phyloP scores from a whole-genome alignment of 495 filamentous ascomycete genomes.

The Acidomyces sp. region DNA sequence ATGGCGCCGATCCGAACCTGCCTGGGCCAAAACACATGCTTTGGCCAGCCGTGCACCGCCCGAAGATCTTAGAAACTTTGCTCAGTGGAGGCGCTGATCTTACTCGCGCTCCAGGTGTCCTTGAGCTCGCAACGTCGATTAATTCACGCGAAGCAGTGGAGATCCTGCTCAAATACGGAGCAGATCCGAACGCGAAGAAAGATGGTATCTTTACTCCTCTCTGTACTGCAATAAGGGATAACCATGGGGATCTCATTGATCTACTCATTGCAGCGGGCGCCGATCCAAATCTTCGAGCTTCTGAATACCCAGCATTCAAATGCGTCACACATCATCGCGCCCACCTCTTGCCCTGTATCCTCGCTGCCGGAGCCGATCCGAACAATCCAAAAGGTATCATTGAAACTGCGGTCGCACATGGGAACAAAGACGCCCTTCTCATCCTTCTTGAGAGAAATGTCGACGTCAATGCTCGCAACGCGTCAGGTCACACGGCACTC shows the following conservation, averaged over 20 bases:
- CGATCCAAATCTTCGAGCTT: constrained; percentile 39
- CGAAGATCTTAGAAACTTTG: constrained; percentile 31
- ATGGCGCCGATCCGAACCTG: constrained; percentile 35
- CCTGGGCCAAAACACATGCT: constrained; percentile 40
- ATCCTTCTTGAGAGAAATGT: constrained; percentile 38
- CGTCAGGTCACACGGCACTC: constrained; percentile 37
- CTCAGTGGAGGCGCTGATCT: constrained; percentile 34
- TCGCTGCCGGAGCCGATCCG: constrained; percentile 39
- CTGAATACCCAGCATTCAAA: constrained; percentile 44
- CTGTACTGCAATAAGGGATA: constrained; percentile 43
- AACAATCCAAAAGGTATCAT: constrained; percentile 40
- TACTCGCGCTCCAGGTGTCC: constrained; percentile 34
- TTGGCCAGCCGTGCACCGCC: constrained; percentile 34
- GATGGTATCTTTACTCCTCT: constrained; percentile 45
- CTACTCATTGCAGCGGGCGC: constrained; percentile 38
- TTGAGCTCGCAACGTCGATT: constrained; percentile 37
- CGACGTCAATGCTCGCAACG: constrained; percentile 36
- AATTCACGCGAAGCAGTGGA: constrained; percentile 38
- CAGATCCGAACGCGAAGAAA: constrained; percentile 41
- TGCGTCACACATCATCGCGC: constrained; percentile 42
- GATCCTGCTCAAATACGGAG: constrained; percentile 38
- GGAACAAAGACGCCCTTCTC: constrained; percentile 35
- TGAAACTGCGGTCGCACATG: constrained; percentile 40
- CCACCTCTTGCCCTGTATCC: constrained; percentile 36
- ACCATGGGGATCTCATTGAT: constrained; percentile 37